A percentile compares a stretch with the other conserved stretches of the same genome.
Conservation (phyloP, 768 basidiomycete species). For the Tephrocybe sp. region DNA sequence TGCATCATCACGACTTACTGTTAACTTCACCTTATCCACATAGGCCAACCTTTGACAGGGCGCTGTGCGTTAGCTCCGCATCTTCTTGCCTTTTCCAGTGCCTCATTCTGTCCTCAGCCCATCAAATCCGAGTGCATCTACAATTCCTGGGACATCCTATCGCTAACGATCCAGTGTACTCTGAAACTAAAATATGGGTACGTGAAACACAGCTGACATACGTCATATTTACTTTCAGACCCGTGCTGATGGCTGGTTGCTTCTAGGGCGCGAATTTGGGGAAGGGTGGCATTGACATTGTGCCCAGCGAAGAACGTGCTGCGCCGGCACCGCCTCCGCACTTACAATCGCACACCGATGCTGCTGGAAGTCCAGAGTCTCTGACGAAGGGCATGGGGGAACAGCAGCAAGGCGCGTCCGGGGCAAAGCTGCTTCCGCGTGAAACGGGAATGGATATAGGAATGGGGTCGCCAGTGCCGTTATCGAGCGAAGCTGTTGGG, state of each 20-base stretch:
- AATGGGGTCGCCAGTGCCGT: slow-evolving; percentile 80
- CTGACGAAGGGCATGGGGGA: slow-evolving; percentile 24
- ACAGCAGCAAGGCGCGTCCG: slow-evolving; percentile 8
- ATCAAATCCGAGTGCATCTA: slow-evolving; percentile 96
- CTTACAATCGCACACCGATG: slow-evolving; percentile 37
- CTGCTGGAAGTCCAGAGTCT: slow-evolving; percentile 48
- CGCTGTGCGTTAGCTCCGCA: slow-evolving; percentile 62
- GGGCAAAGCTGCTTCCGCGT: slow-evolving; percentile 61
- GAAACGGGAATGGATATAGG: slow-evolving; percentile 89
- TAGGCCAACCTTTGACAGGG: slow-evolving; percentile 88
- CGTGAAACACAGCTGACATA: neutral
- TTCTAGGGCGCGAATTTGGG: slow-evolving; percentile 70
- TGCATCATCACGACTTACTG: neutral
- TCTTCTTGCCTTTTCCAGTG: slow-evolving; percentile 7
- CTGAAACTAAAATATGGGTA: slow-evolving; percentile 77
- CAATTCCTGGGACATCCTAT: slow-evolving; percentile 94
- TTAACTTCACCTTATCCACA: slow-evolving; percentile 4
- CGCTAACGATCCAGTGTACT: slow-evolving; percentile 94
- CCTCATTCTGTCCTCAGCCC: slow-evolving; percentile 51
- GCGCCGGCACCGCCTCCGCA: slow-evolving; percentile 61
- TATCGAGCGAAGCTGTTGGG: slow-evolving; percentile 73
- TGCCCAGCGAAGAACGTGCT: slow-evolving; percentile 63
- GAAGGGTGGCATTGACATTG: slow-evolving; percentile 77
- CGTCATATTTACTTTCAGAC: neutral
- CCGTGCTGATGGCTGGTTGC: slow-evolving; percentile 1